Base-by-base conservation (phyloP, 352 stramenopile genomes). In the Phytopythium chamaehyphon region DNA sequence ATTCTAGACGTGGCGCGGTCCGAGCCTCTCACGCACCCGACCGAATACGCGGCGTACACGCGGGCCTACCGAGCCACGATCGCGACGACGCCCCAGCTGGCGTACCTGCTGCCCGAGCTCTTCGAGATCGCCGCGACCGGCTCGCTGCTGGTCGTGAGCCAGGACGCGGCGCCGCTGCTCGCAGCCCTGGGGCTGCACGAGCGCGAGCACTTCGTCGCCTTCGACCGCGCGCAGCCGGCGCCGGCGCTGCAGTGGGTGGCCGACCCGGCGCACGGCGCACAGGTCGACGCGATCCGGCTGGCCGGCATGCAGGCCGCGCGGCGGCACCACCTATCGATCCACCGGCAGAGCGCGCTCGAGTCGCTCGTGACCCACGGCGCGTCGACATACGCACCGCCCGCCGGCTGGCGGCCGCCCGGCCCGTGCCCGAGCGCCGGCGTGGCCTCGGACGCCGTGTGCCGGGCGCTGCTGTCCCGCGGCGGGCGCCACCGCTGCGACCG, bases 111-210 rank as follows among this genome's bases (percentile, higher is more conserved):
- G 31, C 73, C 82, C 24, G 88, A 89, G 66, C 59, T 90, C 24
- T 90, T 93, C 40, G 76, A 90, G 69, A 93, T 93, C 60, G 75
- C 82, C 15, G 72, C 79, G 6, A 89, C 75, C 0, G 82, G 82
- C 2, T 59, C 79, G 36, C 60, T 93, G 18, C 44, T 93, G 21
- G 64, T 79, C 14, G 61, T 93, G 23, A 90, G 90, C 54, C 64
- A 64, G 35, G 79, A 93, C 40, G 63, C 84, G 26, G 61, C 51
- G 10, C 73, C 69, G 22, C 38, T 93, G 38, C 60, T 93, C 9
- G 54, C 69, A 15, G 62, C 64, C 4, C 44, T 93, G 31, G 73
- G 67, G 11, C 64, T 90, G 59, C 68, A 69, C 15, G 73, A 87
- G 21, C 63, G 51, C 22, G 61, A 84, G 46, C 79, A 93, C 40